Evolutionary conservation across 75 land plant genomes (phyloP), one percentile per base, ranked within the genome.

Genomic region (Chamaecyparis obtusa): DNA sequence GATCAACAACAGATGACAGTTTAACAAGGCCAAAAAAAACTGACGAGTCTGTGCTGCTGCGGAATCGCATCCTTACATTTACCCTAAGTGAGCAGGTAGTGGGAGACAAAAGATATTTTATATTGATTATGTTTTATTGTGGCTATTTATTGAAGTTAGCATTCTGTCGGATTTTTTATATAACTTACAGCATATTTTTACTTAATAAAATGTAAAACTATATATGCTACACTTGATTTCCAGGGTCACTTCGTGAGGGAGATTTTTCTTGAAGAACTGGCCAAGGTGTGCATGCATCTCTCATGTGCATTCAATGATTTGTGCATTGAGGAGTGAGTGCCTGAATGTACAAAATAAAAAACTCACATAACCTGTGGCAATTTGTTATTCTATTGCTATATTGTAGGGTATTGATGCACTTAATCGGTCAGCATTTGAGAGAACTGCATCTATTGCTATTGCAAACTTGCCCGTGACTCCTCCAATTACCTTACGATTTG

Each of bases 351-450:
- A 44, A 19, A 71, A 30, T 30, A 13, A 36, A 82, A 30, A 81
- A n/a, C 2, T 39, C 48, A 74, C 41, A 9, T 85, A 13, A 85
- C 43, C 32, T 24, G 15, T 81, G 83, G 48, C 33, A 46, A 81
- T 27, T 81, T 46, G 24, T 46, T 81, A 46, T 81, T 27, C 27
- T 46, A 81, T 81, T n/a, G 5, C 5, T 81, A 55, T 84, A 39
- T 84, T 88, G 81, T 87, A 98, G 99, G 99, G 99, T 17, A 67
- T 98, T 54, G 99, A 98, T 94, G 99, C 97, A 83, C 88, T 97
- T 85, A 95, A 93, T 35, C 60, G 96, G 64, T 91, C 94, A 71
- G 89, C 95, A 21, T 72, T 95, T 80, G 95, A 94, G 77, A 86
- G 91, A 37, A 64, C 94, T 15, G 88, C 88, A 67, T 86, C 91